Percentiles rank a stretch among this genome's conserved stretches.
These are phyloP conservation scores for Hysterium pulicare DNA, from an alignment of 2,329 filamentous ascomycete genomes.

Conservation along the genomic window DNA sequence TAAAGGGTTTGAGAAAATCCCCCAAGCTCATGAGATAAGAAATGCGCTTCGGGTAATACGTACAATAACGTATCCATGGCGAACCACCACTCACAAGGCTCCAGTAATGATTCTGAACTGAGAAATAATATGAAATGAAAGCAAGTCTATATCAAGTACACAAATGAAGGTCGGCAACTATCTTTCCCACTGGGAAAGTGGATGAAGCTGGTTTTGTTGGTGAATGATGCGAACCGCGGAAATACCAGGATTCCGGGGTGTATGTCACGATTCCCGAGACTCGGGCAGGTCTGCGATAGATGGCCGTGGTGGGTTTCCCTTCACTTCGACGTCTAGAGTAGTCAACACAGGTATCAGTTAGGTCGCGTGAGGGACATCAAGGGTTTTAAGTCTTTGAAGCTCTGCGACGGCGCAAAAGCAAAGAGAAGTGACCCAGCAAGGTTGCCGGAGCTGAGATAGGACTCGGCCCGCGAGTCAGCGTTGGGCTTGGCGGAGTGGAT, in stretches of 20 bases:
- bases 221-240: neutral
- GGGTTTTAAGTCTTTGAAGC: neutral
- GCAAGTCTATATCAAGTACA: neutral
- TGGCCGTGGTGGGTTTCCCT: neutral
- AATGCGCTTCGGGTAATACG: slow-evolving; percentile 31
- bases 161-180: neutral
- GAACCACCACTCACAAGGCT: neutral
- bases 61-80: slow-evolving; percentile 62
- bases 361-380: neutral
- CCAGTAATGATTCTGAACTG: neutral
- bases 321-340: neutral
- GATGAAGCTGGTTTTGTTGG: neutral
- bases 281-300: neutral
- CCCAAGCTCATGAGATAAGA: neutral
- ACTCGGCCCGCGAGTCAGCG: neutral
- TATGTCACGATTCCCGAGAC: neutral
- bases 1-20: neutral
- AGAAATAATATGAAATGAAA: neutral
- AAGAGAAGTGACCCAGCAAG: too few species aligned
- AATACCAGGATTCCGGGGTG: neutral
- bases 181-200: neutral
- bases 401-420: too few species aligned
- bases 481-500: slow-evolving; percentile 1
- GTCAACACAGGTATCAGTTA: neutral
- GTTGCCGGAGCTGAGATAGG: neutral